These are phyloP conservation scores for Brettanomyces bruxellensis DNA, from an alignment of 805 yeast genomes.

Conservation along the genomic window DNA sequence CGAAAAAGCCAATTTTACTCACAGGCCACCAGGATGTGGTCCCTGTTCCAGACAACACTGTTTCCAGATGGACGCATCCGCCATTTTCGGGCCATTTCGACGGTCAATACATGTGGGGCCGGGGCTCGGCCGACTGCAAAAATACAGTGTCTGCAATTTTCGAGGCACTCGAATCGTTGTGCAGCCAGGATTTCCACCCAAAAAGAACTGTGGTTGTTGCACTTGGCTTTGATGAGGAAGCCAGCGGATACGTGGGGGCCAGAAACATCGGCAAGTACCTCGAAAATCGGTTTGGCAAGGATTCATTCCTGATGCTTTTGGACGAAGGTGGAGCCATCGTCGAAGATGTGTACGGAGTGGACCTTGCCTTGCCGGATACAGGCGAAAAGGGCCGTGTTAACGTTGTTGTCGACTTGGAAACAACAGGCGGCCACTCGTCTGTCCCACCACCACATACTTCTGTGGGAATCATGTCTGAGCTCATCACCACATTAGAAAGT, in stretches of 20 bases:
- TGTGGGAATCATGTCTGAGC: conserved; percentile 36
- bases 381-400: conserved; percentile 42
- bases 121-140: conserved; percentile 36
- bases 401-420: conserved; percentile 29
- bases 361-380: conserved; percentile 36
- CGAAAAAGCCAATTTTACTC: conserved; percentile 35
- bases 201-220: conserved; percentile 35
- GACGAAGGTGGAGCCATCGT: conserved; percentile 35
- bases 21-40: conserved; percentile 46
- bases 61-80: conserved; percentile 29
- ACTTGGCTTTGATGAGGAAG: conserved; percentile 45
- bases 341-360: conserved; percentile 29
- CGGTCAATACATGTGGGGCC: conserved; percentile 29
- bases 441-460: conserved; percentile 41
- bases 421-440: conserved; percentile 45
- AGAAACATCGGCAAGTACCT: conserved; percentile 27
- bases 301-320: conserved; percentile 34
- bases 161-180: conserved; percentile 23
- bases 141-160: conserved; percentile 32
- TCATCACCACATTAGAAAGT: conserved; percentile 30
- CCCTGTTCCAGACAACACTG: conserved; percentile 35
- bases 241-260: conserved; percentile 28
- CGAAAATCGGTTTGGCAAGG: conserved; percentile 29
- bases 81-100: conserved; percentile 28
- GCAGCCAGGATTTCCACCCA: conserved; percentile 28